Evolutionary conservation across 1,284 basidiomycete genomes (phyloP).

Genomic region (Puccinia coronata): DNA sequence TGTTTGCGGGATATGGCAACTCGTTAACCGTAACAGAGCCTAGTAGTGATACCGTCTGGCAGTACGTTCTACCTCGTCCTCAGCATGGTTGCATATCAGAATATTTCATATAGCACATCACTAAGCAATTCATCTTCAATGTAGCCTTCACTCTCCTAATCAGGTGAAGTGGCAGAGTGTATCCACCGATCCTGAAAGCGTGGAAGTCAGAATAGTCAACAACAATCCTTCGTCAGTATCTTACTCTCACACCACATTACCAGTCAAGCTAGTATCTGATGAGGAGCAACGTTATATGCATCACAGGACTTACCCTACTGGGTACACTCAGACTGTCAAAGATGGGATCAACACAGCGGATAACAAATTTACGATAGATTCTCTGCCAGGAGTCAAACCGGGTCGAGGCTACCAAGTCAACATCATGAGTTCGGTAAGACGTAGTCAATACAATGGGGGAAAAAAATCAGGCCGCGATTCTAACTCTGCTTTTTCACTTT

Average conservation of each 20-base stretch:
- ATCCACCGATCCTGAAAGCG: slow-evolving; percentile 30
- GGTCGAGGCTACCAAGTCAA: slow-evolving; percentile 45
- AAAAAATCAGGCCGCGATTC: background rate
- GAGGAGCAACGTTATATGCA: background rate
- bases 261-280: background rate
- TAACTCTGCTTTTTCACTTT: background rate
- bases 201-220: slow-evolving; percentile 43
- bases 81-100: background rate
- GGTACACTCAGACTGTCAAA: slow-evolving; percentile 36
- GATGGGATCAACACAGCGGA: slow-evolving; percentile 47
- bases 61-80: slow-evolving; percentile 29
- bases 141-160: slow-evolving; percentile 24
- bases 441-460: too few species aligned
- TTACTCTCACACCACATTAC: background rate
- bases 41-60: slow-evolving; percentile 24
- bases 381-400: slow-evolving; percentile 28
- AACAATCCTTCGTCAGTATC: slow-evolving; percentile 39
- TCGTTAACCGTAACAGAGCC: slow-evolving; percentile 37
- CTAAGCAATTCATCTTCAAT: background rate
- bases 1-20: background rate
- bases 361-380: slow-evolving; percentile 38
- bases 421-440: slow-evolving; percentile 37
- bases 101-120: background rate
- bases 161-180: slow-evolving; percentile 43
- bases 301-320: slow-evolving; percentile 38